Evolutionary conservation across 441 rosid genomes (phyloP).

Genomic region (Geranium incanum): DNA sequence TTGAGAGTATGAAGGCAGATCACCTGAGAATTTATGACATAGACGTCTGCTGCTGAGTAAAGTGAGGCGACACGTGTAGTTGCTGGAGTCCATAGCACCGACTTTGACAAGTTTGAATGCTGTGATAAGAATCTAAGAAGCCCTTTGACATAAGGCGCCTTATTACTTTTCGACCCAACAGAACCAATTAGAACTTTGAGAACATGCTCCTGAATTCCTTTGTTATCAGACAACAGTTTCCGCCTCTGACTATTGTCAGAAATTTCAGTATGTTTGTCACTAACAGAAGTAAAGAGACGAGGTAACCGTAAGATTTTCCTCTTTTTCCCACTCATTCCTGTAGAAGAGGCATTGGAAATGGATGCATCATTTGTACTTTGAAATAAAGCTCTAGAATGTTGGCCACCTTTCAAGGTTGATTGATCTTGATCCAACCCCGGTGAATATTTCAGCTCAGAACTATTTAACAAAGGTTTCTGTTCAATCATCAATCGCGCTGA

Average conservation of each 20-base stretch:
- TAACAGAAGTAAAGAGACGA: slow-evolving; percentile 23
- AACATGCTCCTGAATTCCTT: slow-evolving; percentile 31
- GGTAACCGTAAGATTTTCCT: slow-evolving; percentile 21
- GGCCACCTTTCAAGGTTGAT: slow-evolving; percentile 35
- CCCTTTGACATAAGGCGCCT: slow-evolving; percentile 66
- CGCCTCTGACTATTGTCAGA: neutral
- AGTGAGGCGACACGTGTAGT: slow-evolving; percentile 82
- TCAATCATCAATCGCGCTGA: slow-evolving; percentile 45
- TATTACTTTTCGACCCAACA: slow-evolving; percentile 95
- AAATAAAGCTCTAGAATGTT: slow-evolving; percentile 60
- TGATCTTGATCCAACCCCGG: slow-evolving; percentile 25
- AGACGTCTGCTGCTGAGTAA: slow-evolving; percentile 90
- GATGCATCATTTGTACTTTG: slow-evolving; percentile 28
- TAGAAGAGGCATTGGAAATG: slow-evolving; percentile 15
- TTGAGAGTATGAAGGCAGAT: slow-evolving; percentile 8
- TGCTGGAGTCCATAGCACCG: slow-evolving; percentile 74
- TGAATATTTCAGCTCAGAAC: slow-evolving; percentile 32
- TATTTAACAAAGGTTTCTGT: slow-evolving; percentile 24
- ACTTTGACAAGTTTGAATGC: slow-evolving; percentile 56
- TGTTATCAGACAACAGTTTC: slow-evolving; percentile 22
- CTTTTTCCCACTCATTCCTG: slow-evolving; percentile 21
- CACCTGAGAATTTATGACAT: slow-evolving; percentile 92
- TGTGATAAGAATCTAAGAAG: slow-evolving; percentile 47
- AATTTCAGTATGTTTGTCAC: slow-evolving; percentile 11
- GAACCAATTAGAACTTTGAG: slow-evolving; percentile 87